Conservation (phyloP, 768 basidiomycete species). For the Phaeotremella skinneri region DNA sequence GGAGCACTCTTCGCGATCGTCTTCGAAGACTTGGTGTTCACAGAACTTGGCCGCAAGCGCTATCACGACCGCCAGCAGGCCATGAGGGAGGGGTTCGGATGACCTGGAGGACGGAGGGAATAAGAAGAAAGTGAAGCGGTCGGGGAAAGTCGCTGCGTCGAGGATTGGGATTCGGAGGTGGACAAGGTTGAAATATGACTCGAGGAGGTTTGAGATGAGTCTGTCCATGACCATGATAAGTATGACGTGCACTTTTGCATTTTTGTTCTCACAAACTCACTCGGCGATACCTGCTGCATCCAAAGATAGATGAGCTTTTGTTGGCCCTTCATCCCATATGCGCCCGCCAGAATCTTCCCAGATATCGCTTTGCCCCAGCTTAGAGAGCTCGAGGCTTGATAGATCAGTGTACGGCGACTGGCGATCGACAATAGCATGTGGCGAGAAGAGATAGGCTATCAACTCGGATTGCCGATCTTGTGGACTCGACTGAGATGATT, state of each 20-base stretch:
- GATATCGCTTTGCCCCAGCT: constrained; percentile 24
- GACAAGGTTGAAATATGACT: constrained; percentile 81
- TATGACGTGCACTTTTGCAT: constrained; percentile 21
- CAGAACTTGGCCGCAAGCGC: constrained; percentile 94
- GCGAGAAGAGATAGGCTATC: constrained; percentile 48
- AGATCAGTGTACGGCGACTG: constrained; percentile 45
- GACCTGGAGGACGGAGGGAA: constrained; percentile 39
- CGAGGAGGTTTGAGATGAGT: constrained; percentile 86
- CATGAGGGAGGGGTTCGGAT: constrained; percentile 32
- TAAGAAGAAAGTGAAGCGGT: constrained; percentile 58
- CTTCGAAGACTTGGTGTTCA: constrained; percentile 77
- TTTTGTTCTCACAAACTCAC: constrained; percentile 59
- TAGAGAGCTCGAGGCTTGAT: constrained; percentile 25
- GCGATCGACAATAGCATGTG: constrained; percentile 30
- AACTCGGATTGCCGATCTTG: constrained; percentile 25
- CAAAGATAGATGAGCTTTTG: constrained; percentile 68
- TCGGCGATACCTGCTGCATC: constrained; percentile 74
- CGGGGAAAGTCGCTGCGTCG: constrained; percentile 76
- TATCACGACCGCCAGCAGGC: constrained; percentile 77
- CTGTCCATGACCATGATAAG: constrained; percentile 53
- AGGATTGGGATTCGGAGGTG: constrained; percentile 84
- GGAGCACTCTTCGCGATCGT: constrained; percentile 64
- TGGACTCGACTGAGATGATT: too few relatives aligned
- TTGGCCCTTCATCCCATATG: constrained; percentile 41
- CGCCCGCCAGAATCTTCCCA: constrained; percentile 37